phyloP scores from a whole-genome alignment of 768 basidiomycete species.

The Crassisporium funariophilum region DNA sequence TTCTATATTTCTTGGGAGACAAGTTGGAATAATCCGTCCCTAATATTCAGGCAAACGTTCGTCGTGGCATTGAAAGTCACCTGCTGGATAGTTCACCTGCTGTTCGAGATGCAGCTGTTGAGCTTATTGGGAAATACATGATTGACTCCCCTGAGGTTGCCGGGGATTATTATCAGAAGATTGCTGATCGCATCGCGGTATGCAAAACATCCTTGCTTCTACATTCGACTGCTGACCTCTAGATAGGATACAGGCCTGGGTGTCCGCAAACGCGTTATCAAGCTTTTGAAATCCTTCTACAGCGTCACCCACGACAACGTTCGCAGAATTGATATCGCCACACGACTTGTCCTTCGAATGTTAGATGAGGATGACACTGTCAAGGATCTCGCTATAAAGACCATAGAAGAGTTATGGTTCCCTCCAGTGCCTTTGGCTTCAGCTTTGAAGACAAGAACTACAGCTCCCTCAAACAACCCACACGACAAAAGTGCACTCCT shows the following conservation, averaged over 20 bases:
- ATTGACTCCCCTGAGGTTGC: conserved; percentile 88
- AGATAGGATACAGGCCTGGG: conserved; percentile 92
- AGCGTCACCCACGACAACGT: conserved; percentile 56
- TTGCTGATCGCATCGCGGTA: conserved; percentile 90
- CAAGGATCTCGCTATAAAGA: conserved; percentile 89
- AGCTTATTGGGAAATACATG: conserved; percentile 97
- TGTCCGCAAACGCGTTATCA: conserved; percentile 95
- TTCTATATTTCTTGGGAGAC: background rate
- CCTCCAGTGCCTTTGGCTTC: conserved; percentile 37
- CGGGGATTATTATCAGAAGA: conserved; percentile 83
- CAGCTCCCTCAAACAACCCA: conserved; percentile 26
- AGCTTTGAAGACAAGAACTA: conserved; percentile 39
- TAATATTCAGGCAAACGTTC: conserved; percentile 64
- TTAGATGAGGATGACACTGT: conserved; percentile 94
- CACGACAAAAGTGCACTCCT: conserved; percentile 59
- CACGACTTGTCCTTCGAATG: conserved; percentile 79
- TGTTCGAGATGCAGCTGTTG: conserved; percentile 96
- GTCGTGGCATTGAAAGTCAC: conserved; percentile 85
- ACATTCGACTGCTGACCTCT: too few species aligned
- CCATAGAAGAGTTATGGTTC: conserved; percentile 93
- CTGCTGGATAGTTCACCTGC: conserved; percentile 90
- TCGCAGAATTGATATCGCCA: conserved; percentile 78
- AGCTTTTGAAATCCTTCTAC: conserved; percentile 86
- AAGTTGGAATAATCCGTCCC: conserved; percentile 1
- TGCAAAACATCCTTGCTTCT: too few species aligned